Conservation (phyloP, 1,284 basidiomycete species). For the Tylopilus sp. region DNA sequence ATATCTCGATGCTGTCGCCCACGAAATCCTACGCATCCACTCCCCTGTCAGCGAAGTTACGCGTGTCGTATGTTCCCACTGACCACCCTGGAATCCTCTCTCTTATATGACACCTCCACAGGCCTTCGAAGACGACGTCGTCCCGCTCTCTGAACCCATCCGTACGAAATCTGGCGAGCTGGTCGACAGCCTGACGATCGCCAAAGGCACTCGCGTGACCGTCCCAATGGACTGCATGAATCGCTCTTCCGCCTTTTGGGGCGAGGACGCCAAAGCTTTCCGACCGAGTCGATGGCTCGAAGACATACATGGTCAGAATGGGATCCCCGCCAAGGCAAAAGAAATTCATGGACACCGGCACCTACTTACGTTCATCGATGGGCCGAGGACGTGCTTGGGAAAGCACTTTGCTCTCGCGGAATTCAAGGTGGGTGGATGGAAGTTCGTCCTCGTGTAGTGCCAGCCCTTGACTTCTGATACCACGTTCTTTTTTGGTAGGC, state of each 20-base stretch:
- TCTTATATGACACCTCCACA: constrained; percentile 15
- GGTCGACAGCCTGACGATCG: constrained; percentile 39
- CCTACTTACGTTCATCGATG: constrained; percentile 40
- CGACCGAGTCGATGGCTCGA: constrained; percentile 28
- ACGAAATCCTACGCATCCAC: constrained; percentile 7
- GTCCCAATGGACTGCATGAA: constrained; percentile 46
- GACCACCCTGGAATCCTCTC: not conserved
- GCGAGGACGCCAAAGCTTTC: constrained; percentile 35
- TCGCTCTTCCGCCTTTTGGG: constrained; percentile 46
- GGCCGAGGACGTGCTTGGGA: constrained; percentile 41
- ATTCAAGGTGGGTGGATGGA: constrained; percentile 42
- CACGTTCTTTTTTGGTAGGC: constrained; percentile 7
- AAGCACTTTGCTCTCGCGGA: constrained; percentile 40
- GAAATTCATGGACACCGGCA: constrained; percentile 41
- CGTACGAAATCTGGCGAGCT: constrained; percentile 34
- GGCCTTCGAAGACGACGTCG: constrained; percentile 49
- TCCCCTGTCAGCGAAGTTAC: constrained; percentile 33
- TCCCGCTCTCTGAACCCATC: constrained; percentile 38
- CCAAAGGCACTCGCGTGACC: constrained; percentile 42
- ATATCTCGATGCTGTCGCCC: constrained; percentile 20
- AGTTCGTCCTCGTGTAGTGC: not conserved
- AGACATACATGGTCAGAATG: constrained; percentile 9
- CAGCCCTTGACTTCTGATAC: no score
- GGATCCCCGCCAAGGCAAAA: constrained; percentile 27
- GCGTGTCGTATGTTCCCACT: constrained; percentile 34